Conservation (phyloP, 257 asterid species). For the Verbena officinalis region DNA sequence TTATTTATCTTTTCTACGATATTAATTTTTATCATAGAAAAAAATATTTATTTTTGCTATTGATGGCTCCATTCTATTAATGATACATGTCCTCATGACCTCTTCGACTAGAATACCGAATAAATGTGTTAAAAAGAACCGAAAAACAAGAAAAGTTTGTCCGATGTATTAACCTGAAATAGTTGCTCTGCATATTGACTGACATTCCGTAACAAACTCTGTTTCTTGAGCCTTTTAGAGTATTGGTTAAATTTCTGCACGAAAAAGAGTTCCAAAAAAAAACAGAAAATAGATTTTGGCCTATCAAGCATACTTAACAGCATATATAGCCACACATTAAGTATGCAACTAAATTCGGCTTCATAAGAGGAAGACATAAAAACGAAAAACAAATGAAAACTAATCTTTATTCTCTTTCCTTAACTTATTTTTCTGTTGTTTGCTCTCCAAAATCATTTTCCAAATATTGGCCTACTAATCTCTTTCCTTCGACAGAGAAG, state of each 20-base stretch:
- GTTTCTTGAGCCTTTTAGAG: conserved; percentile 57
- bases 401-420: no score
- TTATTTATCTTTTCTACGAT: neutral
- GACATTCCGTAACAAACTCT: conserved; percentile 56
- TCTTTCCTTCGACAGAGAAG: conserved; percentile 2
- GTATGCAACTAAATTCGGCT: no score
- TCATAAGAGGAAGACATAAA: conserved; percentile 15
- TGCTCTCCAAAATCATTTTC: no score
- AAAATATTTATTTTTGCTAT: conserved; percentile 6
- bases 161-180: conserved; percentile 58
- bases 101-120: neutral
- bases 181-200: conserved; percentile 70
- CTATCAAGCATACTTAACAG: conserved; percentile 4
- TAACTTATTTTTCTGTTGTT: no score
- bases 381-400: neutral
- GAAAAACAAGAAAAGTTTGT: conserved; percentile 9
- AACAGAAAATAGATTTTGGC: conserved; percentile 21
- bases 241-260: conserved; percentile 56
- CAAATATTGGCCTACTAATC: neutral
- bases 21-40: neutral
- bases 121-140: neutral
- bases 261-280: conserved; percentile 23
- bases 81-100: neutral
- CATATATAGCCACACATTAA: neutral
- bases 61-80: neutral